phyloP scores from a whole-genome alignment of 768 basidiomycete genomes.

The Boletellus ananiceps region DNA sequence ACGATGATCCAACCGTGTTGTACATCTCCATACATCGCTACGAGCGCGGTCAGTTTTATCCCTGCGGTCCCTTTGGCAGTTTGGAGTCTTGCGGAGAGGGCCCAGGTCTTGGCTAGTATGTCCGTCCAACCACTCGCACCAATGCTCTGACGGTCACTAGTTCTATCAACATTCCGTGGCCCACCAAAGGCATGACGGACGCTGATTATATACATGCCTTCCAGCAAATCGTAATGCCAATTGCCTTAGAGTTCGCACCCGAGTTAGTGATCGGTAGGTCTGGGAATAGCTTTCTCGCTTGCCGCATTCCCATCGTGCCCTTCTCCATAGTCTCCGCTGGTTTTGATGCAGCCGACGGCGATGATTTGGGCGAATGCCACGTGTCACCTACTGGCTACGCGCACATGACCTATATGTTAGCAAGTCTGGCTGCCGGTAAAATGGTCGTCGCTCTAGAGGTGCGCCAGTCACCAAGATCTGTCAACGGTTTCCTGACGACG shows the following conservation, averaged over 20 bases:
- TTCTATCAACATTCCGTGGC: conserved; percentile 97
- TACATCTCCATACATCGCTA: conserved; percentile 96
- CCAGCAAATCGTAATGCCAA: conserved; percentile 93
- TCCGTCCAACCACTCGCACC: conserved; percentile 13
- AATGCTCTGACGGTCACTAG: conserved; percentile 37
- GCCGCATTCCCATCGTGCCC: background rate
- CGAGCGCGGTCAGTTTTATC: conserved; percentile 89
- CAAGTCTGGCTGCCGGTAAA: conserved; percentile 80
- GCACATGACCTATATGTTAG: conserved; percentile 98
- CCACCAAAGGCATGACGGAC: conserved; percentile 80
- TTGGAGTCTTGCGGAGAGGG: conserved; percentile 85
- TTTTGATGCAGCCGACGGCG: conserved; percentile 94
- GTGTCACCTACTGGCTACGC: conserved; percentile 93
- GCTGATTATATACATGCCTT: conserved; percentile 97
- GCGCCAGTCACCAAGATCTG: conserved; percentile 8
- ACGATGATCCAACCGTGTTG: conserved; percentile 85
- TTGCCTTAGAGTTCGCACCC: conserved; percentile 93
- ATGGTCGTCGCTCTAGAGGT: conserved; percentile 95
- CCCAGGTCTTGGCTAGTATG: conserved; percentile 80
- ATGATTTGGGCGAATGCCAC: conserved; percentile 85
- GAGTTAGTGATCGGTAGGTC: conserved; percentile 91
- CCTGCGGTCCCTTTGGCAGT: conserved; percentile 85
- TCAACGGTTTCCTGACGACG: background rate
- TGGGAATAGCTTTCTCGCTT: background rate
- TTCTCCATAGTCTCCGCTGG: conserved; percentile 81